Conservation (phyloP, 768 basidiomycete genomes). For the Boletus sensibilis region DNA sequence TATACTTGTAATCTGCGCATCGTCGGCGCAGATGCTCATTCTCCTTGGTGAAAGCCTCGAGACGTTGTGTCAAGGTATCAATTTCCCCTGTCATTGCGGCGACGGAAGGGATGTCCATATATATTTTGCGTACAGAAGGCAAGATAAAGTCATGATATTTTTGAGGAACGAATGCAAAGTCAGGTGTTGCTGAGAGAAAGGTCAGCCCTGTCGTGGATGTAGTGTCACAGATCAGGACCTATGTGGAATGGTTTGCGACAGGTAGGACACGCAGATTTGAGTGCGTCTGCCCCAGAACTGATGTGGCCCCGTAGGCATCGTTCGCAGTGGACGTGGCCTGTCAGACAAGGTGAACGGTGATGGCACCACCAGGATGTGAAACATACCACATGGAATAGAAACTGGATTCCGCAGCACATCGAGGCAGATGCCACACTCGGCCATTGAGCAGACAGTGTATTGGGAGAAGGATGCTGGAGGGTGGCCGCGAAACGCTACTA, state of each 20-base stretch:
- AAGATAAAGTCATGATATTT: conserved; percentile 58
- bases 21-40: conserved; percentile 44
- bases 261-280: conserved; percentile 54
- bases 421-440: conserved; percentile 60
- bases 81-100: conserved; percentile 32
- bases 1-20: conserved; percentile 42
- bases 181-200: conserved; percentile 42
- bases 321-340: conserved; percentile 68
- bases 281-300: conserved; percentile 28
- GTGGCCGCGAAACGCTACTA: neutral
- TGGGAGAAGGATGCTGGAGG: neutral
- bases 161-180: conserved; percentile 50
- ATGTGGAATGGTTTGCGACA: conserved; percentile 57
- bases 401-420: conserved; percentile 55
- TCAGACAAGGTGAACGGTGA: conserved; percentile 3
- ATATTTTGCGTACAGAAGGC: conserved; percentile 57
- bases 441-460: conserved; percentile 33
- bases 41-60: conserved; percentile 39
- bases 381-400: conserved; percentile 62
- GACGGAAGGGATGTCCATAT: conserved; percentile 42
- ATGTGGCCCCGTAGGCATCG: conserved; percentile 49
- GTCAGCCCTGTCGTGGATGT: neutral
- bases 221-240: conserved; percentile 38
- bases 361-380: neutral
- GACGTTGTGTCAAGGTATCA: conserved; percentile 37